Base-by-base conservation (phyloP, 441 rosid genomes). In the Bruguiera hainesii region DNA sequence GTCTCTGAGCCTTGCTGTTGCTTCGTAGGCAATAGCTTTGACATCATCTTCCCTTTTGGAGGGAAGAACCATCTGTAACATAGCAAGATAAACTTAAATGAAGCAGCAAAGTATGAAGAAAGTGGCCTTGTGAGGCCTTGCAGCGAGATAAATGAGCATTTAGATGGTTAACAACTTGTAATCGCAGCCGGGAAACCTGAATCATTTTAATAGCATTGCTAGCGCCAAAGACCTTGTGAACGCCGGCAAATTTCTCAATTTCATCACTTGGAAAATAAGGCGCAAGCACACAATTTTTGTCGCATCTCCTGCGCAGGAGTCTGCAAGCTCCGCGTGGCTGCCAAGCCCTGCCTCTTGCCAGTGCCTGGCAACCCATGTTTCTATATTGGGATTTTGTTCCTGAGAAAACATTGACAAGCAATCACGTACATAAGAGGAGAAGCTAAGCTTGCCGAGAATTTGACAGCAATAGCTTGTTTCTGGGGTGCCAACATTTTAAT, bases 191-290 rank as follows among this genome's bases (percentile, higher is more conserved):
- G 28, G 18, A 20, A 69, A 28, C 81, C 81, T 77, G 77, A 64
- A 77, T 72, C 81, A 80, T 75, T 77, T 72, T 80, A 71, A 75
- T 73, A 16, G 70, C 79, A 53, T 80, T 80, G 78, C 81, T 80
- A 23, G 81, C 84, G 1, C 82, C 79, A 20, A 73, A 79, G 20
- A 79, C 73, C 71, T 37, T 70, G n/a, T 79, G 82, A 11, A 75
- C 79, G 11, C 61, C 48, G 20, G 73, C 75, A 26, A 75, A 75
- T 51, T 70, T 75, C 52, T 75, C 72, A 2, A 68, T 65, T 51
- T 80, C 78, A 9, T 77, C 39, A 0, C 59, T n/a, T 3, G 81
- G 81, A 42, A 80, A 80, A 60, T 77, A 80, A 8, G 81, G 84
- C 7, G 81, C 81, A 19, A 80, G 81, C 37, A 70, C 11, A 68